Conservation (phyloP, 192 early-diverging fungal genomes). For the Podila verticillata region DNA sequence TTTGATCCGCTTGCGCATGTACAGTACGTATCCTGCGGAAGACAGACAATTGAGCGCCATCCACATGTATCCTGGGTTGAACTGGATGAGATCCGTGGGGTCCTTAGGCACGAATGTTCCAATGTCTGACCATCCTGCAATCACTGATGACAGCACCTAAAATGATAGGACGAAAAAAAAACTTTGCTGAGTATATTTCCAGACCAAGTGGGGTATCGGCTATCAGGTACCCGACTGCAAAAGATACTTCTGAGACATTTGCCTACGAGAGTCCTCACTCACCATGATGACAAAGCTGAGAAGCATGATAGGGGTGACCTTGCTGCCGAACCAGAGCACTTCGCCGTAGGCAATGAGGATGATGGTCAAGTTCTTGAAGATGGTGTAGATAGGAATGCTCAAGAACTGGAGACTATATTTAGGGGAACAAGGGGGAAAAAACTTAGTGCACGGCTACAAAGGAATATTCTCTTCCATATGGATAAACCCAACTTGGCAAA, state of each 20-base stretch:
- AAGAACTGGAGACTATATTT: conserved; percentile 79
- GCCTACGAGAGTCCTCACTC: neutral
- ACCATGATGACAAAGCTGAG: conserved; percentile 86
- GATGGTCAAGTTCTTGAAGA: conserved; percentile 99
- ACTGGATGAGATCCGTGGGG: conserved; percentile 16
- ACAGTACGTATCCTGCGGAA: conserved; percentile 87
- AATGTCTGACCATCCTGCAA: conserved; percentile 87
- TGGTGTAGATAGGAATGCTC: conserved; percentile 93
- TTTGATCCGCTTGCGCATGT: conserved; percentile 92
- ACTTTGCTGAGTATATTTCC: neutral
- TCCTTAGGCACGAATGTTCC: conserved; percentile 42
- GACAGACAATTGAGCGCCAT: conserved; percentile 94
- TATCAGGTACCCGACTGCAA: neutral
- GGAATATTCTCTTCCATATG: too few relatives aligned
- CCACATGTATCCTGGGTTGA: conserved; percentile 79
- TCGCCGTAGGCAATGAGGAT: conserved; percentile 97
- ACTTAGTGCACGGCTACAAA: neutral
- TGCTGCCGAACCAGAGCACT: conserved; percentile 82
- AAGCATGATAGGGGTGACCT: conserved; percentile 85
- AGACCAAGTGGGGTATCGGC: too few relatives aligned
- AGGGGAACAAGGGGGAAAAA: neutral
- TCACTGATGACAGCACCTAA: conserved; percentile 83
- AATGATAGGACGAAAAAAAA: neutral
- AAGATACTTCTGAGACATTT: neutral
- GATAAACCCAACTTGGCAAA: neutral